Evolutionary conservation across 2,329 filamentous ascomycete genomes (phyloP).

Genomic region (Neopestalotiopsis sp.): DNA sequence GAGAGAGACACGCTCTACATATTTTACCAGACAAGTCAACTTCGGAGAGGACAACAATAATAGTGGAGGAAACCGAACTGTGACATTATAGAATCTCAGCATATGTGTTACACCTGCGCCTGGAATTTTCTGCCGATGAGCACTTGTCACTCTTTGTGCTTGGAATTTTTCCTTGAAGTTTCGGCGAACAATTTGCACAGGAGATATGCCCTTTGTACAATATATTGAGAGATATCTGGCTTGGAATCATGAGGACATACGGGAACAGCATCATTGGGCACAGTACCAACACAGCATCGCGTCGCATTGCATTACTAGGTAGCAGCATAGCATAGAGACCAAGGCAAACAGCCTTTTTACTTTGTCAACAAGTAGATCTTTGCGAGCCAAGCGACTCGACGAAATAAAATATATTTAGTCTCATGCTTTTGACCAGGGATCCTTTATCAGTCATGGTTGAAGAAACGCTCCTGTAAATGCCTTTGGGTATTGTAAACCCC

Average conservation of each 20-base stretch:
- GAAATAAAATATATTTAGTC: background rate
- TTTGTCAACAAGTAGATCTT: background rate
- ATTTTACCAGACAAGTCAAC: background rate
- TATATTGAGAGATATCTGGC: slow-evolving; percentile 4
- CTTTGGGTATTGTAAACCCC: slow-evolving; percentile 8
- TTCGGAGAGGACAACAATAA: slow-evolving; percentile 10
- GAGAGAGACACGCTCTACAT: too few relatives aligned
- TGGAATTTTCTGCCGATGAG: slow-evolving; percentile 1
- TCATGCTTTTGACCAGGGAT: background rate
- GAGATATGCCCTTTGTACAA: background rate
- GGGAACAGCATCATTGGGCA: background rate
- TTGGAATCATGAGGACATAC: background rate
- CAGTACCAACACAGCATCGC: background rate
- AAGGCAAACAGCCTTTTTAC: background rate
- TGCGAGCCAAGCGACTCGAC: background rate
- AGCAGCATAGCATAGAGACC: slow-evolving; percentile 24
- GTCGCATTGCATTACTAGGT: slow-evolving; percentile 21
- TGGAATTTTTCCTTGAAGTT: background rate
- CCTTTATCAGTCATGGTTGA: background rate
- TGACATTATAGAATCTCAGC: slow-evolving; percentile 19
- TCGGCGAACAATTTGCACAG: background rate
- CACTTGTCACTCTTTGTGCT: background rate
- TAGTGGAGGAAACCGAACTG: background rate
- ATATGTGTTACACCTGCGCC: background rate
- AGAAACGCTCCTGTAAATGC: slow-evolving; percentile 7